phyloP scores from a whole-genome alignment of 2,329 filamentous ascomycete species.

The Dactylellina parvicollis region DNA sequence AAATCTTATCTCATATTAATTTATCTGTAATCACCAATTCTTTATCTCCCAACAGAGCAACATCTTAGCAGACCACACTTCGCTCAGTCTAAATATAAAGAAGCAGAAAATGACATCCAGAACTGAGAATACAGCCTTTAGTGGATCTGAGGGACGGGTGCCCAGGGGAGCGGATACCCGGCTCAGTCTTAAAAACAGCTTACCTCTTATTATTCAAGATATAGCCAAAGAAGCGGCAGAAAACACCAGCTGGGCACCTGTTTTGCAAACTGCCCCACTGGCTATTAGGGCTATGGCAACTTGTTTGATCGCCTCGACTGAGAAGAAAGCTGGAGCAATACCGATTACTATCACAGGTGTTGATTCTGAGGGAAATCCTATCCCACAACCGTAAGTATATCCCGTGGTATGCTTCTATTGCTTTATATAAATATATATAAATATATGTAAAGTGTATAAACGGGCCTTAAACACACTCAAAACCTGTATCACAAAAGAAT shows the following conservation, averaged over 20 bases:
- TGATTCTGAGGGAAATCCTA: background rate
- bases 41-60: background rate
- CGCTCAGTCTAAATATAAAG: too few relatives aligned
- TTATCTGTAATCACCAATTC: background rate
- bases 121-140: background rate
- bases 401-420: background rate
- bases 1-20: too few relatives aligned
- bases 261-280: background rate
- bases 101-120: background rate
- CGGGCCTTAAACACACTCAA: too few relatives aligned
- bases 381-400: background rate
- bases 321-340: slow-evolving; percentile 2
- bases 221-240: background rate
- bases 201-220: background rate
- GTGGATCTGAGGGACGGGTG: background rate
- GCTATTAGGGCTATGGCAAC: slow-evolving; percentile 4
- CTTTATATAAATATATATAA: background rate
- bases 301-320: background rate
- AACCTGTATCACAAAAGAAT: too few relatives aligned
- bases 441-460: too few relatives aligned
- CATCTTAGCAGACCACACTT: background rate
- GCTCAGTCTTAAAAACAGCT: background rate
- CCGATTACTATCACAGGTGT: background rate
- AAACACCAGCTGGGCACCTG: background rate
- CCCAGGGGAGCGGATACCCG: background rate